Conservation (phyloP, 2,329 filamentous ascomycete species). For the Aspergillus candidus region DNA sequence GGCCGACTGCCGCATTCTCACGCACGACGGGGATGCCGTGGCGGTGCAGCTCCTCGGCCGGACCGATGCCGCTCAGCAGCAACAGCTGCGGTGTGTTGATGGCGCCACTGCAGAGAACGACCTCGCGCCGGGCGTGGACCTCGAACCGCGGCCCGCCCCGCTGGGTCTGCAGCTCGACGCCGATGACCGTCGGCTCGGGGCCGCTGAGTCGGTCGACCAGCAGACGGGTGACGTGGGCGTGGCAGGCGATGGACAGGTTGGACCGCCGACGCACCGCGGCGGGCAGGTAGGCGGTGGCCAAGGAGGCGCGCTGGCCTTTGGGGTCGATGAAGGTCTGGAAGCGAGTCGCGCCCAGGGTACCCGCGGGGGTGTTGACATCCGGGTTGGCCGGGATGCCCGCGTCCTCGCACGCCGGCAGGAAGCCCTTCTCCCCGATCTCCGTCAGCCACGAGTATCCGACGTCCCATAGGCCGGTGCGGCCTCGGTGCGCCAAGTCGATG, state of each 20-base stretch:
- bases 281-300: constrained; percentile 13
- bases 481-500: constrained; percentile 9
- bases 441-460: constrained; percentile 13
- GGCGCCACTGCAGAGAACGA: constrained; percentile 26
- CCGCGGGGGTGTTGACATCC: constrained; percentile 10
- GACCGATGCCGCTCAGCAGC: constrained; percentile 30
- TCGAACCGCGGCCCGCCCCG: constrained; percentile 7
- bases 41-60: constrained; percentile 19
- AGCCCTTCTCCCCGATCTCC: constrained; percentile 13
- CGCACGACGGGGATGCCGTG: constrained; percentile 25
- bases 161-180: constrained; percentile 11
- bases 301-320: constrained; percentile 14
- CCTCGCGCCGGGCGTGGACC: constrained; percentile 17
- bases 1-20: constrained; percentile 12
- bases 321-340: constrained; percentile 15
- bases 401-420: constrained; percentile 10
- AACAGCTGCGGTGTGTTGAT: constrained; percentile 28
- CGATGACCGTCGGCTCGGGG: constrained; percentile 4
- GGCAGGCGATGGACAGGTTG: constrained; percentile 13
- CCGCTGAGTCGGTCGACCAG: constrained; percentile 14
- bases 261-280: constrained; percentile 10
- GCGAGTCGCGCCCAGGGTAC: constrained; percentile 9
- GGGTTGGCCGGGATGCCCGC: constrained; percentile 6
- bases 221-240: constrained; percentile 16
- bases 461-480: constrained; percentile 6